These are phyloP conservation scores for Petunia axillaris DNA, from an alignment of 257 asterid genomes.

Conservation along the genomic window DNA sequence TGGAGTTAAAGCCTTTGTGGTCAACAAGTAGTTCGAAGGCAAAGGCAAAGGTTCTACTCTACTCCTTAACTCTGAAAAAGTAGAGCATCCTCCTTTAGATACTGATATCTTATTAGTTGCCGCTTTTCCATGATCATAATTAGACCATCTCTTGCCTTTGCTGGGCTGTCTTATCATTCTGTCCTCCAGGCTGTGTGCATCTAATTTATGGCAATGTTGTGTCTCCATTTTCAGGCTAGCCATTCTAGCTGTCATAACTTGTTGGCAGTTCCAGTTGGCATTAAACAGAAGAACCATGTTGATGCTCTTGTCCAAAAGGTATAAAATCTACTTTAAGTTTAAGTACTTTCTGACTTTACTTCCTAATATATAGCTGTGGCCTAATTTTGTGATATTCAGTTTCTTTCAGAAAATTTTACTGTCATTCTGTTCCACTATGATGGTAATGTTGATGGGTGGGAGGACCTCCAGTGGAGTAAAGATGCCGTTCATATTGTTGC, in stretches of 20 bases:
- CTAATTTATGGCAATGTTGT: constrained; percentile 8
- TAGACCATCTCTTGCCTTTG: not conserved
- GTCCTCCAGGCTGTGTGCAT: not conserved
- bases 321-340: constrained; percentile 29
- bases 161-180: constrained; percentile 16
- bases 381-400: constrained; percentile 59
- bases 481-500: constrained; percentile 89
- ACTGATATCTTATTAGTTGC: not conserved
- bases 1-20: constrained; percentile 90
- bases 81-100: not conserved
- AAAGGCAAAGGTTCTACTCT: constrained; percentile 46
- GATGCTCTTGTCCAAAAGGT: constrained; percentile 71
- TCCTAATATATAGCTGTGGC: constrained; percentile 15
- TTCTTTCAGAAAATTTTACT: constrained; percentile 90
- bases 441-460: constrained; percentile 91
- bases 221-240: constrained; percentile 48
- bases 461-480: constrained; percentile 81
- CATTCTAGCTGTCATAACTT: constrained; percentile 48
- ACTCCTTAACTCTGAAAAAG: not conserved
- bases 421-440: constrained; percentile 89
- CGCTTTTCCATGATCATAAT: not conserved
- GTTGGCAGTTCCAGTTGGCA: constrained; percentile 89
- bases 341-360: constrained; percentile 24
- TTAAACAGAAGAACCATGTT: constrained; percentile 77
- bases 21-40: constrained; percentile 59